Percentiles rank a stretch among this genome's conserved stretches.
phyloP scores from a whole-genome alignment of 352 stramenopile species.

The Phytophthora syringae region DNA sequence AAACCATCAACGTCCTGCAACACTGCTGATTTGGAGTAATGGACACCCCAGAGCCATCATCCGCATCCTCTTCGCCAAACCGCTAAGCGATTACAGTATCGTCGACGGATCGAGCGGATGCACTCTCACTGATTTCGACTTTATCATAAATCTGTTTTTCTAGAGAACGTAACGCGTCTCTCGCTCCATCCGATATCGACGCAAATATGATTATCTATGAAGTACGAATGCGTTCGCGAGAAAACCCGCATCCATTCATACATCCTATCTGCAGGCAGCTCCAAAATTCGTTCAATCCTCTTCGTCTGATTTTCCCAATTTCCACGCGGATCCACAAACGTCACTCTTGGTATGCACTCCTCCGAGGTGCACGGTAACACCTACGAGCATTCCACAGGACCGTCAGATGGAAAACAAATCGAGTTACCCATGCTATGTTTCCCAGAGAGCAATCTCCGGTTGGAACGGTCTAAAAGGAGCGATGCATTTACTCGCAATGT shows the following conservation, averaged over 20 bases:
- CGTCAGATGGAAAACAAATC: slow-evolving; percentile 9
- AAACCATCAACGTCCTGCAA: slow-evolving; percentile 1
- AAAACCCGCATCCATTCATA: slow-evolving; percentile 8
- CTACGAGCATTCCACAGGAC: not conserved
- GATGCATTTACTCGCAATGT: slow-evolving; percentile 14
- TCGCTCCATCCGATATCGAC: slow-evolving; percentile 3
- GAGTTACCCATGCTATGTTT: slow-evolving; percentile 5
- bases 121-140: no score
- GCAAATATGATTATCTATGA: not conserved
- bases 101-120: not conserved
- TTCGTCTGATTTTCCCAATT: slow-evolving; percentile 1
- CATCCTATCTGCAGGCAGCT: slow-evolving; percentile 8
- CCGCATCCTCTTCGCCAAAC: not conserved
- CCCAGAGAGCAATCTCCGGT: not conserved
- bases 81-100: not conserved
- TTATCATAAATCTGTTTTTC: no score
- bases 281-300: not conserved
- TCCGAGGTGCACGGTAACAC: not conserved
- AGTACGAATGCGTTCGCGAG: slow-evolving; percentile 1
- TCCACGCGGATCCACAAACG: slow-evolving; percentile 2
- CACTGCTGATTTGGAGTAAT: not conserved
- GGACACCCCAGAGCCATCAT: not conserved
- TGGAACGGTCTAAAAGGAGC: not conserved
- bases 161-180: no score
- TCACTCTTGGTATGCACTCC: slow-evolving; percentile 3